phyloP scores from a whole-genome alignment of 805 yeast genomes.

The Starmerella vitae region DNA sequence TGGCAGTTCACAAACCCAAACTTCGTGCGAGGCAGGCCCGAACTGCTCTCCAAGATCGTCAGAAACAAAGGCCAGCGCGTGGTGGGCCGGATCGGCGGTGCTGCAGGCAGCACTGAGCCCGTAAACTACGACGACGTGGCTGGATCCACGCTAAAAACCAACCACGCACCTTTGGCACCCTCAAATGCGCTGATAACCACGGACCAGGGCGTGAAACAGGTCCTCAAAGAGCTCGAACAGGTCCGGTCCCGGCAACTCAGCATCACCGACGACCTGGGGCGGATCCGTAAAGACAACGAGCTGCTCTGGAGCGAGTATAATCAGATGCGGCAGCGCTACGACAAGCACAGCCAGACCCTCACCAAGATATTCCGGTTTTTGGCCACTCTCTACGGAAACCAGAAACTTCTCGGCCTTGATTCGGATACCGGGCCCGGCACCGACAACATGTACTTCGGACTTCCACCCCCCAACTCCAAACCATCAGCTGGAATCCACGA shows the following conservation, averaged over 20 bases:
- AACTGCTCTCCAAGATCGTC: conserved; percentile 68
- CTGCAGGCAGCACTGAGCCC: not conserved
- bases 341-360: conserved; percentile 72
- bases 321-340: conserved; percentile 69
- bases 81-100: not conserved
- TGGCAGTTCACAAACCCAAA: conserved; percentile 82
- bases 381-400: conserved; percentile 66
- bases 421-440: conserved; percentile 12
- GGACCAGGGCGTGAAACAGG: conserved; percentile 38
- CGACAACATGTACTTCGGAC: conserved; percentile 3
- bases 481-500: conserved; percentile 15
- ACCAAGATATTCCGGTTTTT: conserved; percentile 78
- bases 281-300: conserved; percentile 79
- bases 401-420: conserved; percentile 34
- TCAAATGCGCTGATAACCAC: not conserved
- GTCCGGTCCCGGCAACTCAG: conserved; percentile 66
- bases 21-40: conserved; percentile 67
- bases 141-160: not conserved
- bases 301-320: conserved; percentile 82
- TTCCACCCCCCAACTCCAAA: conserved; percentile 3
- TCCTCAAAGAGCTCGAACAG: conserved; percentile 59
- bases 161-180: not conserved
- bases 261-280: conserved; percentile 68
- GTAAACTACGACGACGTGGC: not conserved
- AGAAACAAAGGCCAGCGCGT: conserved; percentile 47